phyloP scores from a whole-genome alignment of 1,284 basidiomycete genomes.

The Sutorius eximius region DNA sequence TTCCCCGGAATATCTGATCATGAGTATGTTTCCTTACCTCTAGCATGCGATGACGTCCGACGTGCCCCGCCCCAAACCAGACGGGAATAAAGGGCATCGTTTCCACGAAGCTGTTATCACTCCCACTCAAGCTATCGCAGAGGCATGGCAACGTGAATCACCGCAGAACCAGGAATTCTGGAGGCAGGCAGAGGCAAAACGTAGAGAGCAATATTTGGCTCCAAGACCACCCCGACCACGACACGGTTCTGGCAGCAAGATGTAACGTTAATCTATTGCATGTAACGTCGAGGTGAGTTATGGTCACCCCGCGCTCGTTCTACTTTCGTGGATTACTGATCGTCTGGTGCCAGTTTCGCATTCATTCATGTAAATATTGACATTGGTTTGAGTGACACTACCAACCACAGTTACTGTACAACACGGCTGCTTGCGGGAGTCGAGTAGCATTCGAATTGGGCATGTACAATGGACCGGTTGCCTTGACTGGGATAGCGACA shows the following conservation, averaged over 20 bases:
- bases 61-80: slow-evolving; percentile 39
- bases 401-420: slow-evolving; percentile 24
- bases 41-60: slow-evolving; percentile 47
- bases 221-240: slow-evolving; percentile 34
- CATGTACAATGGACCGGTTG: slow-evolving; percentile 11
- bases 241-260: slow-evolving; percentile 42
- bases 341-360: slow-evolving; percentile 21
- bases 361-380: slow-evolving; percentile 33
- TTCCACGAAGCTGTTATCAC: slow-evolving; percentile 41
- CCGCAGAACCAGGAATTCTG: slow-evolving; percentile 56
- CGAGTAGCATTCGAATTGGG: slow-evolving; percentile 10
- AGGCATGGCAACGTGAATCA: slow-evolving; percentile 63
- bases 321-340: slow-evolving; percentile 6
- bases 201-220: slow-evolving; percentile 40
- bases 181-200: slow-evolving; percentile 53
- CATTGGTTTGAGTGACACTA: slow-evolving; percentile 24
- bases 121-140: slow-evolving; percentile 61
- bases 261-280: slow-evolving; percentile 36
- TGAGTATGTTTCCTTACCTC: slow-evolving; percentile 28
- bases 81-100: slow-evolving; percentile 32
- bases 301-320: background rate
- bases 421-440: slow-evolving; percentile 16
- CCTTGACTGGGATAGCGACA: slow-evolving; percentile 9
- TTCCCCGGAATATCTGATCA: slow-evolving; percentile 27
- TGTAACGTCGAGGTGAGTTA: slow-evolving; percentile 14